Evolutionary conservation across 805 yeast species (phyloP).

Genomic region (Debaryomyces maramus): DNA sequence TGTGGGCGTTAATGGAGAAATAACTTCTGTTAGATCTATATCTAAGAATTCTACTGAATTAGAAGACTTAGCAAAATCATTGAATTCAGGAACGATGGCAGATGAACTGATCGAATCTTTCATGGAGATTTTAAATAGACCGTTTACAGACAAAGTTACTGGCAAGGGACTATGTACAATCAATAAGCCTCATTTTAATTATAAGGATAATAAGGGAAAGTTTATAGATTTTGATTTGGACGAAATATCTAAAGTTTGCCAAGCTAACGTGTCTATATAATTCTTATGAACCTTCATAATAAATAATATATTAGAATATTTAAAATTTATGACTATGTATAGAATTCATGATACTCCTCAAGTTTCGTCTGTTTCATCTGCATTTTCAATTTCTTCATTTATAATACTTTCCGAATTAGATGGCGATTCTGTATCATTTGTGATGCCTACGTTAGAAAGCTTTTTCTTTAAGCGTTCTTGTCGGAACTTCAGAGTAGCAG

Average conservation of each 20-base stretch:
- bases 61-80: conserved; percentile 10
- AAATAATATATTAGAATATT: too few relatives aligned
- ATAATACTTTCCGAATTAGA: background rate
- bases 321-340: too few relatives aligned
- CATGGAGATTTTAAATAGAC: conserved; percentile 26
- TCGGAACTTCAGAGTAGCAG: conserved; percentile 45
- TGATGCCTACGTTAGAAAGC: conserved; percentile 1
- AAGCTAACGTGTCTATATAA: conserved; percentile 6
- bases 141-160: conserved; percentile 36
- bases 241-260: conserved; percentile 16
- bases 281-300: too few relatives aligned
- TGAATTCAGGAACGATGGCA: conserved; percentile 9
- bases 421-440: background rate
- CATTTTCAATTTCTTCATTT: background rate
- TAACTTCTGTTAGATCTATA: conserved; percentile 19
- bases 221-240: conserved; percentile 38
- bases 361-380: background rate
- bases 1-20: conserved; percentile 42
- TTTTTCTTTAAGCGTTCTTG: conserved; percentile 36
- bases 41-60: conserved; percentile 14
- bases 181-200: conserved; percentile 38
- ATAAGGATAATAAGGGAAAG: conserved; percentile 19
- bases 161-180: conserved; percentile 41
- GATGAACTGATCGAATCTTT: conserved; percentile 14
- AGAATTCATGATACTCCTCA: too few relatives aligned